Percentiles rank a stretch among this genome's conserved stretches.
Evolutionary conservation across 345 rosid species (phyloP).

Genomic region (Conringia planisiliqua): DNA sequence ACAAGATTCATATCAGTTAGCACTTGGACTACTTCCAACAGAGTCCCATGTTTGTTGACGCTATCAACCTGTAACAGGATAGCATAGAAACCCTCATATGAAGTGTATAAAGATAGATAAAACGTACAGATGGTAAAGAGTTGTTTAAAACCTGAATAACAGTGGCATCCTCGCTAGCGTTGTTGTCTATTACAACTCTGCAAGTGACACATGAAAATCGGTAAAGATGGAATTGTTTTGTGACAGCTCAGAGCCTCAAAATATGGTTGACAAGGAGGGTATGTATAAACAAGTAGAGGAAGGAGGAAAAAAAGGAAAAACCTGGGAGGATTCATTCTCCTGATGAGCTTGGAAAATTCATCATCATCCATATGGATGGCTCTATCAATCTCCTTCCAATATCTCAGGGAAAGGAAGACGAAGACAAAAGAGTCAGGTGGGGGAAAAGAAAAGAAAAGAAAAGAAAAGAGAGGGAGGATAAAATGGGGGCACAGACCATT

Average conservation of each 20-base stretch:
- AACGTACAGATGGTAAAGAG: not conserved
- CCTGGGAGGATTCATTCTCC: constrained; percentile 95
- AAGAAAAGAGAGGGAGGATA: not conserved
- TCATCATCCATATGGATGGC: constrained; percentile 48
- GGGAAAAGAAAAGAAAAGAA: not conserved
- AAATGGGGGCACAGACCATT: not conserved
- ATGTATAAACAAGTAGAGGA: not conserved
- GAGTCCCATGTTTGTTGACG: constrained; percentile 78
- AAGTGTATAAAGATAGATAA: not conserved
- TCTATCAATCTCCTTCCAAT: not conserved
- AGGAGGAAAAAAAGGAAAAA: not conserved
- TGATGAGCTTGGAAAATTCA: constrained; percentile 77
- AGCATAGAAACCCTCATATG: not conserved
- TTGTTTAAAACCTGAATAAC: constrained; percentile 52
- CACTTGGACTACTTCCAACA: constrained; percentile 85
- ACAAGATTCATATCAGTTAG: constrained; percentile 80
- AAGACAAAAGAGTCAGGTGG: not conserved
- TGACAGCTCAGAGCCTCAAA: not conserved
- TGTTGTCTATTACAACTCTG: constrained; percentile 85
- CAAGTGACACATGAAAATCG: not conserved
- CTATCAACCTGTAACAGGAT: constrained; percentile 60
- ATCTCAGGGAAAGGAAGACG: not conserved
- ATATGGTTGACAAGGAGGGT: not conserved
- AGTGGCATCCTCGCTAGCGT: constrained; percentile 64
- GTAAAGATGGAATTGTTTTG: not conserved